Evolutionary conservation across 257 asterid species (phyloP).

Genomic region (Solanum medicagineum): DNA sequence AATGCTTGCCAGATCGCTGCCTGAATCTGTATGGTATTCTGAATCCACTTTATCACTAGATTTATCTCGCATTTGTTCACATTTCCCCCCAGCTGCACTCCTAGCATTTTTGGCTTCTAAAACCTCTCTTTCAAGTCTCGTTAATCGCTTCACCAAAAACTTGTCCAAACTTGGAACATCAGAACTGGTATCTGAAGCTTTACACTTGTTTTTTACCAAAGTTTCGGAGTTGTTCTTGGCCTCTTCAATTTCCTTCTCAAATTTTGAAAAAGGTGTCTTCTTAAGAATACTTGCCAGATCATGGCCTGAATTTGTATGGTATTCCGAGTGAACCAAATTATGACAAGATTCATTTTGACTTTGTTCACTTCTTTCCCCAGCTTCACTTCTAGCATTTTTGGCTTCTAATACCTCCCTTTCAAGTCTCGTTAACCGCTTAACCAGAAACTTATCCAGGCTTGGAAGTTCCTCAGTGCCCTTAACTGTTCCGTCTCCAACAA

Average conservation of each 20-base stretch:
- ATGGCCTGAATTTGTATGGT: slow-evolving; percentile 1
- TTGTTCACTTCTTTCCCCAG: slow-evolving; percentile 24
- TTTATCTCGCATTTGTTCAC: slow-evolving; percentile 11
- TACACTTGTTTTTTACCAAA: background rate
- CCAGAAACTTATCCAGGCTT: slow-evolving; percentile 71
- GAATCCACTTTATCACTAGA: background rate
- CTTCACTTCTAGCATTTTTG: slow-evolving; percentile 45
- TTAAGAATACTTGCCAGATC: slow-evolving; percentile 3
- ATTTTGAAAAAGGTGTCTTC: background rate
- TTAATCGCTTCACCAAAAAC: slow-evolving; percentile 47
- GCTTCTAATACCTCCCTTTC: slow-evolving; percentile 90
- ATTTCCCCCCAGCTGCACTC: slow-evolving; percentile 20
- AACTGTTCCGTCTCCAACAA: slow-evolving; percentile 10
- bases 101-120: slow-evolving; percentile 55
- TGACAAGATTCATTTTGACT: slow-evolving; percentile 7
- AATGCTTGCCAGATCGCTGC: slow-evolving; percentile 1
- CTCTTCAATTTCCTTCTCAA: slow-evolving; percentile 2
- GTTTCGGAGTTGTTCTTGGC: slow-evolving; percentile 14
- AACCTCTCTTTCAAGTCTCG: slow-evolving; percentile 75
- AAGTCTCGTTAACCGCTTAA: slow-evolving; percentile 73
- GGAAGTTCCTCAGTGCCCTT: slow-evolving; percentile 46
- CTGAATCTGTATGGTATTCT: background rate
- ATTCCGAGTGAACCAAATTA: background rate
- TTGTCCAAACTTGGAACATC: slow-evolving; percentile 39
- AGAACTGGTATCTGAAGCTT: background rate